Conservation (phyloP, 768 basidiomycete genomes). For the Kwoniella botswanensis region DNA sequence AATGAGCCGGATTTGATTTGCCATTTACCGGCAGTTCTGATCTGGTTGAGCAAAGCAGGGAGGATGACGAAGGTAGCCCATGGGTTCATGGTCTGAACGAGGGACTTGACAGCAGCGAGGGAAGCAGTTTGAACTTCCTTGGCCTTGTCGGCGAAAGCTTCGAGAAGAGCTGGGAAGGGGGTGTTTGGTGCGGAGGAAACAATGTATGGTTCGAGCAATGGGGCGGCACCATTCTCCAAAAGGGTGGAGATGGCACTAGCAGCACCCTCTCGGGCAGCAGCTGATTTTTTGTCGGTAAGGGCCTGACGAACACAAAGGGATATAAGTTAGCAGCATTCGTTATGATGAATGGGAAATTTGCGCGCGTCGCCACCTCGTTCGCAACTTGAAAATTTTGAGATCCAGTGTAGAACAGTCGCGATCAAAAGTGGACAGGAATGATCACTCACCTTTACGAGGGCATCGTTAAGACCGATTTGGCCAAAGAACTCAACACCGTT, state of each 20-base stretch:
- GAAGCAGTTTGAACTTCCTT: slow-evolving; percentile 83
- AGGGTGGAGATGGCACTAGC: slow-evolving; percentile 72
- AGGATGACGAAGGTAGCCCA: slow-evolving; percentile 85
- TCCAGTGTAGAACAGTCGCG: not conserved
- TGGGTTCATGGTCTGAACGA: slow-evolving; percentile 78
- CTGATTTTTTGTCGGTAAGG: slow-evolving; percentile 92
- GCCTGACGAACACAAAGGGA: slow-evolving; percentile 60
- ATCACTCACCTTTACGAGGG: slow-evolving; percentile 66
- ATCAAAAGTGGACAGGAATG: not conserved
- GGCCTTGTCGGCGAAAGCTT: slow-evolving; percentile 93
- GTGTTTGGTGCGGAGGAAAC: slow-evolving; percentile 70
- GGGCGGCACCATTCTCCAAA: slow-evolving; percentile 71
- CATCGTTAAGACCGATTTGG: slow-evolving; percentile 71
- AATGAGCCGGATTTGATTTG: slow-evolving; percentile 91
- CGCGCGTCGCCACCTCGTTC: slow-evolving; percentile 26
- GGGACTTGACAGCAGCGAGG: slow-evolving; percentile 77
- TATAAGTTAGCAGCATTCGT: not conserved
- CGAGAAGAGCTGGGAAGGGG: slow-evolving; percentile 82
- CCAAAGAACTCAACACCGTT: slow-evolving; percentile 78
- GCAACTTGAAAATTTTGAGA: not conserved
- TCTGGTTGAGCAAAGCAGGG: slow-evolving; percentile 84
- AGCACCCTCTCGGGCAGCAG: slow-evolving; percentile 87
- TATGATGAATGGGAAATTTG: not conserved
- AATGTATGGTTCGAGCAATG: slow-evolving; percentile 86
- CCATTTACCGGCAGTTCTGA: slow-evolving; percentile 97